Evolutionary conservation across 2,329 filamentous ascomycete genomes (phyloP), one percentile per base, ranked within the genome.

Genomic region (Fusarium sp.): DNA sequence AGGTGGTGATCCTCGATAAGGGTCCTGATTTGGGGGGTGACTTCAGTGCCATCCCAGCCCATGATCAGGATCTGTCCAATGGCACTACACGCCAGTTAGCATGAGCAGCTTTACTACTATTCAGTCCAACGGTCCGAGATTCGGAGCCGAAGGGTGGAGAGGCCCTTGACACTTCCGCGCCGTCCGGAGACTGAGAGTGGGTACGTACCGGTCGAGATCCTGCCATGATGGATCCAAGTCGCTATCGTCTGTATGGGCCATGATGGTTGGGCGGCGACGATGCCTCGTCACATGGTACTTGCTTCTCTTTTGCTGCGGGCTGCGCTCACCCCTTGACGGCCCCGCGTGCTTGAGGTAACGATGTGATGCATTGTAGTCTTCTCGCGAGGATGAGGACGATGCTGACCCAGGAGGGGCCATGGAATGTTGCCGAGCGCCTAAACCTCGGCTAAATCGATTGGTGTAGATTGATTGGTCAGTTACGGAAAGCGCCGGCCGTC

Each of bases 1-100:
- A 99, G 85, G 78, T 98, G 92, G 78, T 95, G 89, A 71, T 93
- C 87, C 78, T 93, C 89, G 75, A 97, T 96, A 71, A 94, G 86
- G 73, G 88, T 90, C 70, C 88, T 89, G 77, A 96, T 94, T 79
- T 94, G 92, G 64, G 92, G 92, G 26, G 92, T 95, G 55, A 96
- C 90, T 77, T 92, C 88, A 57, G 91, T 93, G 65, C 93, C 93
- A 84, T 96, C 92, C 85, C 93, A 97, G 78, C 92, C 92, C 90
- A 94, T 93, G 79, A 92, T 91, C 79, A 94, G 85, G 83, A 91
- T 87, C 84, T 94, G 91, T 65, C 92, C 91, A 83, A 93, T 89
- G 65, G 88, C 87, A 85, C 88, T 90, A 75, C 64, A 71, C 73
- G 76, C 51, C 36, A 58, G 57, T 75, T 67, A 80, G 65, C 60